phyloP scores from a whole-genome alignment of 2,329 filamentous ascomycete genomes.

The Ophiocordyceps camponoti-rufipedis region DNA sequence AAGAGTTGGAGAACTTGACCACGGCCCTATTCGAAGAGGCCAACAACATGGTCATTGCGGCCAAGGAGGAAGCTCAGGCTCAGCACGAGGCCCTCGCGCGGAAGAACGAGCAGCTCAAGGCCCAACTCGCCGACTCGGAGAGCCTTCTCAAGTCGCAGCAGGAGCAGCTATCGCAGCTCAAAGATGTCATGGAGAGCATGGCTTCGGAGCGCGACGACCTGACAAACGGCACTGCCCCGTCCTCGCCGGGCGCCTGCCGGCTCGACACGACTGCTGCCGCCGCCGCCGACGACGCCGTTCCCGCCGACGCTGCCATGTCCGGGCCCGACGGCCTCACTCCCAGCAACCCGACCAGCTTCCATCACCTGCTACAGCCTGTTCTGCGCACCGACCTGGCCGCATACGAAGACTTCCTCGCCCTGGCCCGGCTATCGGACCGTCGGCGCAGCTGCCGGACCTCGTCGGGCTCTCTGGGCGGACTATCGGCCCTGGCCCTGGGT shows the following conservation, averaged over 20 bases:
- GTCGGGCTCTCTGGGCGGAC: conserved; percentile 46
- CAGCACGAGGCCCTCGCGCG: conserved; percentile 68
- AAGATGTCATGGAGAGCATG: conserved; percentile 83
- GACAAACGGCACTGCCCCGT: conserved; percentile 55
- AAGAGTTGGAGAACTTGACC: conserved; percentile 79
- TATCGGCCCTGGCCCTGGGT: conserved; percentile 22
- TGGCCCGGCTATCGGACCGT: conserved; percentile 51
- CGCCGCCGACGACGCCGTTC: conserved; percentile 13
- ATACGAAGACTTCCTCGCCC: conserved; percentile 69
- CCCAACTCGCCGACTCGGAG: conserved; percentile 77
- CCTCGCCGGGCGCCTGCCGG: conserved; percentile 59
- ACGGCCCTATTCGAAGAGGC: conserved; percentile 94
- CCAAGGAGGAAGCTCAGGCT: conserved; percentile 72
- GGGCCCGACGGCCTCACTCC: conserved; percentile 28
- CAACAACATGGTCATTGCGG: conserved; percentile 86
- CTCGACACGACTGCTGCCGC: conserved; percentile 33
- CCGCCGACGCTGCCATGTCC: conserved; percentile 17
- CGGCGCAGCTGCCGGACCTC: conserved; percentile 45
- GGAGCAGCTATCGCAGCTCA: conserved; percentile 81
- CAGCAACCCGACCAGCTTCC: conserved; percentile 51
- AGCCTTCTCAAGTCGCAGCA: conserved; percentile 73
- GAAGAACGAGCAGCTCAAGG: conserved; percentile 73
- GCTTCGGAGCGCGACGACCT: conserved; percentile 54
- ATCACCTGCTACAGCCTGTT: conserved; percentile 66
- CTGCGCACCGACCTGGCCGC: conserved; percentile 64